Base-by-base conservation (phyloP, 306 rosid genomes). In the Trifolium repens region DNA sequence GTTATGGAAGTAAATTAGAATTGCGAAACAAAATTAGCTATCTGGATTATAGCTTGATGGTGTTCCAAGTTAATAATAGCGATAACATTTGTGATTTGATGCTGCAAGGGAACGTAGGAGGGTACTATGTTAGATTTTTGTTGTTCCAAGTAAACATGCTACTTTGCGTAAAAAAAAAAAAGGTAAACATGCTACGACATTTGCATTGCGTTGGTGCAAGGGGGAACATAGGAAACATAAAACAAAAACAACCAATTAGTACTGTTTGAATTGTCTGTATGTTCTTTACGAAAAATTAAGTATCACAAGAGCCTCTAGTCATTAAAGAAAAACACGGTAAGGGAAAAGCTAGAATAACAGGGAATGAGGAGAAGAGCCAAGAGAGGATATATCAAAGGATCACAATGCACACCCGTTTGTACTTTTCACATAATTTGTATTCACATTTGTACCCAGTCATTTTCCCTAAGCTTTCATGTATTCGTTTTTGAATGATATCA, bases 131-230 rank as follows among this genome's bases (percentile, higher is more conserved):
- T 30, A 14, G 13, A 2, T 62, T 22, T 54, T 30, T 55, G 52
- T 19, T 8, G 5, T 77, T 55, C 73, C 57, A 64, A 55, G 67
- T 53, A 64, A 40, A 60, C 9, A 81, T 32, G 71, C 46, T 22
- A 22, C 24, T 22, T 22, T 22, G 24, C 24, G 24, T 22, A 1
- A 22, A 22, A 22, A 22, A 22, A 22, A 22, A 22, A 1, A 22
- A 17, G 19, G 24, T 22, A 22, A 22, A 22, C 24, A 22, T 22
- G 24, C 24, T 57, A 22, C 34, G 8, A 4, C n/a, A 12, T 47
- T 65, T 35, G 43, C 27, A 19, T 22, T 67, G 39, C 13, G 19
- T 19, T 43, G 72, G 12, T 44, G 57, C 57, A 67, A 13, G 34
- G 57, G 39, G 34, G 54, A 26, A 26, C 26, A 3, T 50, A 13